Evolutionary conservation across 1,284 basidiomycete genomes (phyloP), one percentile per base, ranked within the genome.

Genomic region (Irpex sp.): DNA sequence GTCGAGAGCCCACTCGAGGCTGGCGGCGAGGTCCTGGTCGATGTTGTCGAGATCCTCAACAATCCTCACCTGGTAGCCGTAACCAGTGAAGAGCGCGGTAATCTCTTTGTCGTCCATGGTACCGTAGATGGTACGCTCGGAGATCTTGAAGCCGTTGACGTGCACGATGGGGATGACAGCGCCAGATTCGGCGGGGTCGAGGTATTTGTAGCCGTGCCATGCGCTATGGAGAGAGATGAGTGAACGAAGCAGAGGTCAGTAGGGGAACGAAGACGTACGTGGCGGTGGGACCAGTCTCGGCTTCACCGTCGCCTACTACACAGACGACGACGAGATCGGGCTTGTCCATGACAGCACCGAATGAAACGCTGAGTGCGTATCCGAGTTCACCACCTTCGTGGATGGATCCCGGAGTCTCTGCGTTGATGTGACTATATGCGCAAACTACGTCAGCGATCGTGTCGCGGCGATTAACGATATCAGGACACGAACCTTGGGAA

Each of bases 381-480:
- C 93, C 93, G n/a, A 95, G 83, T 74, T 95, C 94, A 43, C 94
- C 88, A 61, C 94, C 94, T 76, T 97, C 94, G 69, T 96, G 94
- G 66, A 96, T 94, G 3, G 86, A 81, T 5, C 94, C 94, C 19
- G 93, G 93, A 0, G 91, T 93, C 74, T 92, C 85, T 0, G 91
- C 89, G 63, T 90, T 90, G 69, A 91, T 85, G 63, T 89, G 88
- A 70, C 86, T 87, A 60, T 1, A 67, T 36, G n/a, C 39, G n/a
- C 39, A 46, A 4, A 46, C 63, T 60, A 43, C 37, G 61, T 51
- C 59, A 55, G 31, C 37, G 8, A 26, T 7, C 15, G 9, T 51
- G 21, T 19, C 37, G 35, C 15, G 13, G 21, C 11, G 43, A 53
- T 37, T 57, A 33, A 33, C 58, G 33, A 15, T 4, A 4, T 15